Evolutionary conservation across 768 basidiomycete species (phyloP).

Genomic region (Pseudohyphozyma bogoriensis): DNA sequence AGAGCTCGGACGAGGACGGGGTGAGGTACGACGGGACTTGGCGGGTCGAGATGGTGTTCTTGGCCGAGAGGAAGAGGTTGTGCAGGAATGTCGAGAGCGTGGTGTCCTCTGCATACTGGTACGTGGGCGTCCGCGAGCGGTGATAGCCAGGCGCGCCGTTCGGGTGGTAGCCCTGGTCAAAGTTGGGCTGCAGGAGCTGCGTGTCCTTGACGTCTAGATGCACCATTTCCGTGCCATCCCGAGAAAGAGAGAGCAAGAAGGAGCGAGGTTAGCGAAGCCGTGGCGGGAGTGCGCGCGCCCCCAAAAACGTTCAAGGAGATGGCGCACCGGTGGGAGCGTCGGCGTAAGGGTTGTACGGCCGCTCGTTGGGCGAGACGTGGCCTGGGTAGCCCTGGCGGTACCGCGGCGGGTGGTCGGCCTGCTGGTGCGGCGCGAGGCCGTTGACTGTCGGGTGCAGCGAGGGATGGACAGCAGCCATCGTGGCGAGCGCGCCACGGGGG

Average conservation of each 20-base stretch:
- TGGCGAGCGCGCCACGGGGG: too few relatives aligned
- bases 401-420: background rate
- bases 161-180: background rate
- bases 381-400: background rate
- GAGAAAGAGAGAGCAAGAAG: background rate
- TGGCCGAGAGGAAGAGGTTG: background rate
- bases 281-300: too few relatives aligned
- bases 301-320: too few relatives aligned
- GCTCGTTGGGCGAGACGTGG: background rate
- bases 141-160: slow-evolving; percentile 2
- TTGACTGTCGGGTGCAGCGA: too few relatives aligned
- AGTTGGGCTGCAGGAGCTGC: background rate
- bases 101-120: background rate
- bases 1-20: slow-evolving; percentile 36
- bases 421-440: too few relatives aligned
- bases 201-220: slow-evolving; percentile 8
- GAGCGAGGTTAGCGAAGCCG: background rate
- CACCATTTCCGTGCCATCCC: too few relatives aligned
- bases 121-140: background rate
- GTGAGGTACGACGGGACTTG: background rate
- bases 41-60: background rate
- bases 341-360: background rate
- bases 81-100: background rate
- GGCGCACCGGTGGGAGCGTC: background rate
- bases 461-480: too few relatives aligned